These are phyloP conservation scores for Camellia japonica DNA, from an alignment of 148 eudicot species.

Conservation along the genomic window DNA sequence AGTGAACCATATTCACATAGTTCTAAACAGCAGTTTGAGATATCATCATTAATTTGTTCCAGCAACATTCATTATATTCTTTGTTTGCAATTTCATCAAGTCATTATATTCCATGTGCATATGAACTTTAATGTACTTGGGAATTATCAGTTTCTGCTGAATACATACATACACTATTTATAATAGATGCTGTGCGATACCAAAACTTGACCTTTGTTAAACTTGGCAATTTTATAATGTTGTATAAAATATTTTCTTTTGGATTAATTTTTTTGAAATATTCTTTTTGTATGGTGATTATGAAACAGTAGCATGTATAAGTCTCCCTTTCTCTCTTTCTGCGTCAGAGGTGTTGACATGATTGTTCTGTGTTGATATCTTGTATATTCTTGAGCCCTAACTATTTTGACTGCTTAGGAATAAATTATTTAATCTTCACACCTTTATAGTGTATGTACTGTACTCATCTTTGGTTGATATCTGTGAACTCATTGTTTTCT, in stretches of 20 bases:
- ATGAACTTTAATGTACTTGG: background rate
- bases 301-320: background rate
- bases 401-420: background rate
- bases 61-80: no score
- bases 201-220: background rate
- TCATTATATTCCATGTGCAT: background rate
- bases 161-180: background rate
- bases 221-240: background rate
- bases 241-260: background rate
- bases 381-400: background rate
- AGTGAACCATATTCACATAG: no score
- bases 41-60: no score
- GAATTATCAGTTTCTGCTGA: background rate
- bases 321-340: background rate
- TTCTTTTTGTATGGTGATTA: background rate
- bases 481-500: background rate
- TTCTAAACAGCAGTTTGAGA: no score
- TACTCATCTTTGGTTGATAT: background rate
- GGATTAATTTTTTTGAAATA: background rate
- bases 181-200: background rate
- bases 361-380: background rate
- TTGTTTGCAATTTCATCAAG: no score
- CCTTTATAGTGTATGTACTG: background rate
- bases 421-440: background rate
- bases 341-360: background rate